Conservation (phyloP, 495 filamentous ascomycete genomes). For the Xylaria grammica region DNA sequence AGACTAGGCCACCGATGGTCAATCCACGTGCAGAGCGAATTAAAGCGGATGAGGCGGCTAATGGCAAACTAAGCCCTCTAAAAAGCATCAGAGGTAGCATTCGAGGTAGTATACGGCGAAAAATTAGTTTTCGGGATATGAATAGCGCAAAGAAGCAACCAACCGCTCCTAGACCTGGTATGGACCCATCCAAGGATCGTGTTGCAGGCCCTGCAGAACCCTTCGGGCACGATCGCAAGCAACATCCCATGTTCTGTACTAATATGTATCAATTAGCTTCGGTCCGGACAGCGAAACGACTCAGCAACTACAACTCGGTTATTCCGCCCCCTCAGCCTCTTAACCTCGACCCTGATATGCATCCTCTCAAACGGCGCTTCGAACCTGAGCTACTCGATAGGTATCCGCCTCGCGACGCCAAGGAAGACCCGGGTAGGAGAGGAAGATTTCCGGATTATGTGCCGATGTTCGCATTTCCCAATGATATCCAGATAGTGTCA, state of each 20-base stretch:
- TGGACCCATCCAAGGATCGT: conserved; percentile 43
- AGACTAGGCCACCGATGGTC: conserved; percentile 70
- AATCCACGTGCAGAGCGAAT: conserved; percentile 82
- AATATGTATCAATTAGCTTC: conserved; percentile 67
- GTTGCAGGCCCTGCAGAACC: conserved; percentile 30
- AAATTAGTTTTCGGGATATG: conserved; percentile 91
- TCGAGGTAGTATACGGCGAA: conserved; percentile 79
- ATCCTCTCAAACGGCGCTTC: conserved; percentile 90
- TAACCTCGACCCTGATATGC: conserved; percentile 88
- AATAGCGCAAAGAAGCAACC: conserved; percentile 92
- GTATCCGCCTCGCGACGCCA: conserved; percentile 82
- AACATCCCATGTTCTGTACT: conserved; percentile 34
- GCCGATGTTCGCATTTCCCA: conserved; percentile 98
- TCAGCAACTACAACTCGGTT: conserved; percentile 98
- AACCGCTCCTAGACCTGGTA: conserved; percentile 73
- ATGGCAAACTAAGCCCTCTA: conserved; percentile 53
- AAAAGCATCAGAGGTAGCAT: conserved; percentile 56
- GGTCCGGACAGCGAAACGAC: conserved; percentile 81
- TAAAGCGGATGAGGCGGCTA: conserved; percentile 69
- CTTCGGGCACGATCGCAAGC: conserved; percentile 36
- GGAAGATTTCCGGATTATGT: conserved; percentile 95
- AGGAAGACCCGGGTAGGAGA: conserved; percentile 79
- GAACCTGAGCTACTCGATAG: conserved; percentile 93
- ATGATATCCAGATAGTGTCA: conserved; percentile 95
- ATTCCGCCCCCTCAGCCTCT: conserved; percentile 93